phyloP scores from a whole-genome alignment of 1,284 basidiomycete genomes.

The Paramarasmius palmivorus region DNA sequence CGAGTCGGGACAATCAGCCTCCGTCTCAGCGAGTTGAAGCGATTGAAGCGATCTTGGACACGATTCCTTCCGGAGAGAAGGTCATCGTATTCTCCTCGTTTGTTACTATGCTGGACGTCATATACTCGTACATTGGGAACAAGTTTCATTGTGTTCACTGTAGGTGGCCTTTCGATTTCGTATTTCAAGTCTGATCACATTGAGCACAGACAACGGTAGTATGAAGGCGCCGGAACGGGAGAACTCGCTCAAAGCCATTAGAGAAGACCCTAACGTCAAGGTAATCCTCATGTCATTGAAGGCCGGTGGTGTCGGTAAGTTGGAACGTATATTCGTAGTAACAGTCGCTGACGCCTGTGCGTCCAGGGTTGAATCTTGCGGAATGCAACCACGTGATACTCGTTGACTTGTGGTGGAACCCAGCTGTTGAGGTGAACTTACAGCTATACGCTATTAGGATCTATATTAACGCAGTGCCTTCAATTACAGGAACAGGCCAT shows the following conservation, averaged over 20 bases:
- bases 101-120: slow-evolving; percentile 56
- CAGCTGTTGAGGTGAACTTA: slow-evolving; percentile 37
- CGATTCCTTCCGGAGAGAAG: slow-evolving; percentile 34
- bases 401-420: slow-evolving; percentile 63
- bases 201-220: background rate
- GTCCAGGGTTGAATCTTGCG: slow-evolving; percentile 57
- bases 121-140: slow-evolving; percentile 50
- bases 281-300: background rate
- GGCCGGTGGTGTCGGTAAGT: slow-evolving; percentile 1
- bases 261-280: background rate
- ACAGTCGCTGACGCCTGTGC: too few relatives aligned
- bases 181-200: background rate
- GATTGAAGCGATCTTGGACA: background rate
- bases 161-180: slow-evolving; percentile 27
- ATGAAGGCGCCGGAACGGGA: background rate
- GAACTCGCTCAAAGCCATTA: background rate
- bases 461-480: background rate
- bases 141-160: slow-evolving; percentile 51
- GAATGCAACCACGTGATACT: slow-evolving; percentile 61
- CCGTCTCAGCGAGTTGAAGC: slow-evolving; percentile 4
- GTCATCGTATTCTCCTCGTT: slow-evolving; percentile 55
- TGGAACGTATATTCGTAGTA: too few relatives aligned
- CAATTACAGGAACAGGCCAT: slow-evolving; percentile 50
- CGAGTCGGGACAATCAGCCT: background rate
- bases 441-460: slow-evolving; percentile 3